Evolutionary conservation across 208 protist species (phyloP).

Genomic region (Balamuthia mandrillaris): DNA sequence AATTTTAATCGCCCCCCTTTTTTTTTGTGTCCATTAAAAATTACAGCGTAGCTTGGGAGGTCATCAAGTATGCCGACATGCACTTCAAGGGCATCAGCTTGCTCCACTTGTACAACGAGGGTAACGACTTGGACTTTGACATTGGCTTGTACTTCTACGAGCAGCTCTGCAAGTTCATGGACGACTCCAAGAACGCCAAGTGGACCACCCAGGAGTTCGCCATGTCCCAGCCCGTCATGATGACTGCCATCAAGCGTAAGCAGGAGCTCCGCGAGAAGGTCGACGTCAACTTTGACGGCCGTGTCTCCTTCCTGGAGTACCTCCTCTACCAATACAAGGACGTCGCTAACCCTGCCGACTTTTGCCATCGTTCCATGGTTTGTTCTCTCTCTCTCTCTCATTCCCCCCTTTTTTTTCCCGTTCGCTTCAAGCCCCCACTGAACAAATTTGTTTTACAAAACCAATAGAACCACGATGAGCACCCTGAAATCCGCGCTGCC

Average conservation of each 20-base stretch:
- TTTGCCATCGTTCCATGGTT: conserved; percentile 59
- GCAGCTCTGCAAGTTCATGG: conserved; percentile 56
- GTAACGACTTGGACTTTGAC: conserved; percentile 60
- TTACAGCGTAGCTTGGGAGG: conserved; percentile 26
- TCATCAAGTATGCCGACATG: conserved; percentile 66
- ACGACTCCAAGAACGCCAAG: conserved; percentile 56
- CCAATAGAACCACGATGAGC: conserved; percentile 42
- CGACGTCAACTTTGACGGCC: conserved; percentile 65
- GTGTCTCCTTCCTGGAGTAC: conserved; percentile 60
- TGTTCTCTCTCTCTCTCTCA: not conserved
- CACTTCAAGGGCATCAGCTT: conserved; percentile 56
- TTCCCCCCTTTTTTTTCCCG: not conserved
- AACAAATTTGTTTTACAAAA: not conserved
- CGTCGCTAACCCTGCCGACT: conserved; percentile 65
- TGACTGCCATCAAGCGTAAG: conserved; percentile 62
- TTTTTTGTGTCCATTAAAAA: not conserved
- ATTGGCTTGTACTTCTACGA: conserved; percentile 65
- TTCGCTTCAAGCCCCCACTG: not conserved
- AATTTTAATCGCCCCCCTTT: not conserved
- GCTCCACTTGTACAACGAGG: conserved; percentile 60
- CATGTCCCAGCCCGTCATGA: conserved; percentile 51
- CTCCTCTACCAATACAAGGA: conserved; percentile 63
- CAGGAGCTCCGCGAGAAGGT: conserved; percentile 62
- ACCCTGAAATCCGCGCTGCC: conserved; percentile 61
- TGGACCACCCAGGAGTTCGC: not conserved